Base-by-base conservation (phyloP, 441 rosid species). In the Adansonia rubrostipa region DNA sequence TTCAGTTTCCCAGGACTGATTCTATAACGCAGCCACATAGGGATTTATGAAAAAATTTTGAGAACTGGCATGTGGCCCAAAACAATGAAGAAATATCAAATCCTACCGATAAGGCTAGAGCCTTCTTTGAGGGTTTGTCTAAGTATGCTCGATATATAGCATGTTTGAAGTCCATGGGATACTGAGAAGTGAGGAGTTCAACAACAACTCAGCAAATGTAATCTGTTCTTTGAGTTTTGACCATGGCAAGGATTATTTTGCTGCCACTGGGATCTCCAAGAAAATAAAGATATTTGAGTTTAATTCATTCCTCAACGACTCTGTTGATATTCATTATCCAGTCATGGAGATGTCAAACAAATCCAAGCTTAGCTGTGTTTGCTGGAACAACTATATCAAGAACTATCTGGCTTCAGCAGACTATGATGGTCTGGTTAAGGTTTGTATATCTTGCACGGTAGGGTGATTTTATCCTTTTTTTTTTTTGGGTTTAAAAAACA, bases 381-480 rank as follows among this genome's bases (percentile, higher is more conserved):
- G 92, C 88, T 97, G 99, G 99, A 97, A 97, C 87, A 91, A 79
- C 85, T 97, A 97, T 76, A 92, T 97, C 73, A 93, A 86, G 86
- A 97, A 92, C 86, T 97, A 95, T 88, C 89, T 97, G 78, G 97
- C 97, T 78, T 93, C 99, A 84, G 86, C 98, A 61, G 99, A 90
- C 84, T 93, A 97, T 84, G 97, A 95, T 80, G 99, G 99, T 74
- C 75, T 87, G 44, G 97, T 97, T 56, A 91, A 95, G 99, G 99
- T 95, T 78, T 50, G 88, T 82, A 19, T 82, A 69, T 78, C 81
- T 74, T 77, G 45, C 75, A 62, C 73, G 47, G 72, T 70, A 57
- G 44, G 56, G 17, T 53, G 50, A 36, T 66, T 44, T 78, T 24
- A 24, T 66, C 22, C 15, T 36, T 40, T 40, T 40, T 4, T 40